These are phyloP conservation scores for Microthlaspi erraticum DNA, from an alignment of 345 rosid species.

Conservation along the genomic window DNA sequence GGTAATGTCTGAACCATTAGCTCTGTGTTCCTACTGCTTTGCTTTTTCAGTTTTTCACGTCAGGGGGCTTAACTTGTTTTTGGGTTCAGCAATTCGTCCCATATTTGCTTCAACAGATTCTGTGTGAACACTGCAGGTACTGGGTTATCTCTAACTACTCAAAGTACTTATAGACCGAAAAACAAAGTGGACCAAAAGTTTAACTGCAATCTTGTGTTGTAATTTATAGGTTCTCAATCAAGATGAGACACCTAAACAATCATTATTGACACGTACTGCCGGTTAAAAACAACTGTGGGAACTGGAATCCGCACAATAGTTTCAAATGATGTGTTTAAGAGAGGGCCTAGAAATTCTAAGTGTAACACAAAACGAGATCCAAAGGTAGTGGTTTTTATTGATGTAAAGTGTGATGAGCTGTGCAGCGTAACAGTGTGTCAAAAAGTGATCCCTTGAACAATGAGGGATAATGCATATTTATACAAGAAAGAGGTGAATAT, in stretches of 20 bases:
- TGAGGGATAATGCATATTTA: too few species aligned
- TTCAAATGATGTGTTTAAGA: too few species aligned
- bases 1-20: conserved; percentile 51
- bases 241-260: conserved; percentile 99
- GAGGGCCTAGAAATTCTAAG: too few species aligned
- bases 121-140: conserved; percentile 97
- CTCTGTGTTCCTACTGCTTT: conserved; percentile 16
- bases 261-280: too few species aligned
- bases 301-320: too few species aligned
- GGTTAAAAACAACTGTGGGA: too few species aligned
- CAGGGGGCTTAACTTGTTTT: conserved; percentile 29
- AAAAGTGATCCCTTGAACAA: too few species aligned
- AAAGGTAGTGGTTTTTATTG: too few species aligned
- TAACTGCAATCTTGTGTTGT: conserved; percentile 38
- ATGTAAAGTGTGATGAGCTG: too few species aligned
- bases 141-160: conserved; percentile 10
- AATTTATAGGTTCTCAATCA: conserved; percentile 88
- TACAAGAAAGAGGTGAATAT: too few species aligned
- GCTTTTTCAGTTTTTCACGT: conserved; percentile 14
- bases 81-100: conserved; percentile 82
- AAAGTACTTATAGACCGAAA: conserved; percentile 20
- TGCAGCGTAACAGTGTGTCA: too few species aligned
- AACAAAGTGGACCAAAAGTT: conserved; percentile 1
- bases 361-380: too few species aligned
- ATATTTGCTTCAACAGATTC: conserved; percentile 99